Evolutionary conservation across 805 yeast genomes (phyloP).

Genomic region (Saccharomycopsis malanga): DNA sequence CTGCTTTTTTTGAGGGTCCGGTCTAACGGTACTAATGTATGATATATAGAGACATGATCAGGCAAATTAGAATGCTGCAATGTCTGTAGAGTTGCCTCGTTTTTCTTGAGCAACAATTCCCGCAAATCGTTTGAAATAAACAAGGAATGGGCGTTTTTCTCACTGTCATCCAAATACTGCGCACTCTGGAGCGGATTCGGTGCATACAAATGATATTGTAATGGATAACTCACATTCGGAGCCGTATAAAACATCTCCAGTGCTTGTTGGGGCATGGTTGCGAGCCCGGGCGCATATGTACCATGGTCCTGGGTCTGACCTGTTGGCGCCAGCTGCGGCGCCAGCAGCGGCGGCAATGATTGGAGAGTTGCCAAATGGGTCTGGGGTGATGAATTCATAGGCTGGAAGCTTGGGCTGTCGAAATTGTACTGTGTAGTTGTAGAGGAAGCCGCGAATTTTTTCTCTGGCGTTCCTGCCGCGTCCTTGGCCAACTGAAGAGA

Average conservation of each 20-base stretch:
- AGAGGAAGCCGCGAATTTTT: neutral
- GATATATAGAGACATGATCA: slow-evolving; percentile 72
- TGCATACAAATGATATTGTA: slow-evolving; percentile 83
- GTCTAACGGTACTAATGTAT: slow-evolving; percentile 80
- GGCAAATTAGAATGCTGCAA: slow-evolving; percentile 58
- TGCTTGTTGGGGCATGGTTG: neutral
- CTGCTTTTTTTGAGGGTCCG: slow-evolving; percentile 27
- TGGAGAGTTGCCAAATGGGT: neutral
- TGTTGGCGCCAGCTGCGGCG: neutral
- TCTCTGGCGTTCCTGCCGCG: neutral
- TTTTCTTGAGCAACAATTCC: slow-evolving; percentile 61
- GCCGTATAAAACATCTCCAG: slow-evolving; percentile 21
- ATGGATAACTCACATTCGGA: slow-evolving; percentile 31
- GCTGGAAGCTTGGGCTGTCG: slow-evolving; percentile 39
- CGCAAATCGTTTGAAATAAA: slow-evolving; percentile 70
- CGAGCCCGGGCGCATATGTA: neutral
- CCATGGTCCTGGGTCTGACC: neutral
- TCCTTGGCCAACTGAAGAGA: neutral
- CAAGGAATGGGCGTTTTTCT: slow-evolving; percentile 59
- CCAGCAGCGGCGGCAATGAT: neutral
- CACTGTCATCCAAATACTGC: slow-evolving; percentile 57
- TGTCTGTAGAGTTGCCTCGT: slow-evolving; percentile 73
- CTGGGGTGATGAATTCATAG: slow-evolving; percentile 17
- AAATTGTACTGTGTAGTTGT: slow-evolving; percentile 23
- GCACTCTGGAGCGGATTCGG: slow-evolving; percentile 77